Evolutionary conservation across 2,329 filamentous ascomycete species (phyloP).

Genomic region (Westerdykella ornata): DNA sequence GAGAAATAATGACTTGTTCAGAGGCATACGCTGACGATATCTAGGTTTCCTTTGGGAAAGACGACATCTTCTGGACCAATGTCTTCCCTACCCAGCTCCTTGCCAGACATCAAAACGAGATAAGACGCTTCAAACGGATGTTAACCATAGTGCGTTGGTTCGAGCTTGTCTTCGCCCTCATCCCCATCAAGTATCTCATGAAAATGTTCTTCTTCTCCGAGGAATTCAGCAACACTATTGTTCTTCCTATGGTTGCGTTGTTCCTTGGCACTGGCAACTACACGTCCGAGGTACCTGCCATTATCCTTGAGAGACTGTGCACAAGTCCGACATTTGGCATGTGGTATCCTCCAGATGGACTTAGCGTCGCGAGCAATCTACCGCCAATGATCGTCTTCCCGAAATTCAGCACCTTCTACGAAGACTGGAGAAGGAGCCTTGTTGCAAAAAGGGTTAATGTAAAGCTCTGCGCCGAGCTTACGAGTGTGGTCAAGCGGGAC

Average conservation of each 20-base stretch:
- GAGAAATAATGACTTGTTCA: background rate
- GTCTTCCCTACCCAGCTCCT: conserved; percentile 57
- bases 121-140: conserved; percentile 49
- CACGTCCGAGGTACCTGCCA: conserved; percentile 62
- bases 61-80: conserved; percentile 59
- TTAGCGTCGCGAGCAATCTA: conserved; percentile 45
- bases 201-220: conserved; percentile 61
- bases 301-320: conserved; percentile 52
- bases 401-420: conserved; percentile 56
- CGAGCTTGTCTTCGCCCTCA: conserved; percentile 53
- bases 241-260: conserved; percentile 63
- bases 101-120: conserved; percentile 50
- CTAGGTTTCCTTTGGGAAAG: conserved; percentile 56
- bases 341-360: conserved; percentile 50
- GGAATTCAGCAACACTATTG: conserved; percentile 65
- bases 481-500: conserved; percentile 47
- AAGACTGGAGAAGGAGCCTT: conserved; percentile 52
- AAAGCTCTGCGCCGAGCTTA: conserved; percentile 52
- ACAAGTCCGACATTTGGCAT: conserved; percentile 53
- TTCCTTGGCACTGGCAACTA: conserved; percentile 72
- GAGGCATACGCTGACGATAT: background rate
- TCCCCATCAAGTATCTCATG: conserved; percentile 59
- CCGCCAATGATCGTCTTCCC: conserved; percentile 58
- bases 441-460: conserved; percentile 51
- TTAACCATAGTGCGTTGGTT: conserved; percentile 54